These are phyloP conservation scores for Russula dissimulans DNA, from an alignment of 768 basidiomycete genomes.

Conservation along the genomic window DNA sequence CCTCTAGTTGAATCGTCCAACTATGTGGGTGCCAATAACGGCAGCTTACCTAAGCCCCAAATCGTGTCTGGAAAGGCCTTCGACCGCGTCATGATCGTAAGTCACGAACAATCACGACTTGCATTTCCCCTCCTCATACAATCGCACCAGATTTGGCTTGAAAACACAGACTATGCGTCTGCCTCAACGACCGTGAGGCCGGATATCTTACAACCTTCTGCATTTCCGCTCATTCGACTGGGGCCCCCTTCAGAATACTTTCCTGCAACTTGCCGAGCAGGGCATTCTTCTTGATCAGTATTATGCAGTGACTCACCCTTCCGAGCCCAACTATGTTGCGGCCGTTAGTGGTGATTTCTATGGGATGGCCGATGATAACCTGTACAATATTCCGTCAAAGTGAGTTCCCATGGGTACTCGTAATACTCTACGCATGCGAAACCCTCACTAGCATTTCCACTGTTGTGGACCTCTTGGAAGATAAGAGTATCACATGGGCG, in stretches of 20 bases:
- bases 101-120: background rate
- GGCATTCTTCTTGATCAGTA: conserved; percentile 39
- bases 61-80: conserved; percentile 36
- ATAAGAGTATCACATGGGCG: conserved; percentile 48
- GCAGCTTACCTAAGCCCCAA: conserved; percentile 32
- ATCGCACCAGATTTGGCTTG: conserved; percentile 42
- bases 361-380: conserved; percentile 37
- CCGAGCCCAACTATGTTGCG: conserved; percentile 53
- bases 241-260: conserved; percentile 22
- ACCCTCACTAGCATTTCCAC: conserved; percentile 32
- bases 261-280: conserved; percentile 35
- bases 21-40: conserved; percentile 36
- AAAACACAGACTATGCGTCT: conserved; percentile 46
- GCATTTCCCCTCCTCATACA: background rate
- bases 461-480: conserved; percentile 51
- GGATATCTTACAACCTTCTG: background rate
- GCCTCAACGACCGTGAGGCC: conserved; percentile 19
- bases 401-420: conserved; percentile 3
- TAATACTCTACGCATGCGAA: background rate
- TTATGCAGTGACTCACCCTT: conserved; percentile 47
- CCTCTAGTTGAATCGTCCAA: conserved; percentile 27
- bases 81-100: conserved; percentile 35
- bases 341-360: conserved; percentile 45
- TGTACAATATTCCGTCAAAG: conserved; percentile 24
- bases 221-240: background rate